phyloP scores from a whole-genome alignment of 148 eudicot species.

The Polygonum aviculare region DNA sequence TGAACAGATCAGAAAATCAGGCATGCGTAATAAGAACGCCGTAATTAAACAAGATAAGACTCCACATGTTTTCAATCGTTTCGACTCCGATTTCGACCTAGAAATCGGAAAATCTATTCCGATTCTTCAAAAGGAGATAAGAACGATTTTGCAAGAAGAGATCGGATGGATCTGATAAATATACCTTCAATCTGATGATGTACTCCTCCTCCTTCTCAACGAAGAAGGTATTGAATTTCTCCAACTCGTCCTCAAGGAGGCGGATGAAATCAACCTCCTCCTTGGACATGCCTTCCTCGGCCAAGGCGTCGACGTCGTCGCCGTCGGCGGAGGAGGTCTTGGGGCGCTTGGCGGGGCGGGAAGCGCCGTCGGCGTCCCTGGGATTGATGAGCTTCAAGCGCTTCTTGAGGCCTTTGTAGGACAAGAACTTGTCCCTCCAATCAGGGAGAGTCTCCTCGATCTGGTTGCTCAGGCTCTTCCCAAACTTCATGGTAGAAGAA shows the following conservation, averaged over 20 bases:
- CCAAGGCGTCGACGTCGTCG: conserved; percentile 9
- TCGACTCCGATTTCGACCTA: not conserved
- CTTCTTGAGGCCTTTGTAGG: conserved; percentile 85
- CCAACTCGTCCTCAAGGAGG: conserved; percentile 75
- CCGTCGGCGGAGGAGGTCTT: conserved; percentile 19
- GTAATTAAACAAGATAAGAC: not conserved
- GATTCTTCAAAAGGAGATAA: not conserved
- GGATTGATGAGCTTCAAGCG: conserved; percentile 65
- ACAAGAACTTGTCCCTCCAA: conserved; percentile 90
- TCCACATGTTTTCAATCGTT: not conserved
- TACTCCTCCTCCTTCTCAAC: conserved; percentile 95
- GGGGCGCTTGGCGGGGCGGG: conserved; percentile 37
- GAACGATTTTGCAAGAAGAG: not conserved
- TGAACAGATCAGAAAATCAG: not conserved
- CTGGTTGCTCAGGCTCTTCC: conserved; percentile 86
- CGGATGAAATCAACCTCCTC: conserved; percentile 61
- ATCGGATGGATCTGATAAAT: not conserved
- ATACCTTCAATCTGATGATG: conserved; percentile 83
- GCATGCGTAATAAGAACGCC: not conserved
- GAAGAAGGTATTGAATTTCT: conserved; percentile 79
- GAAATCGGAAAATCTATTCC: not conserved
- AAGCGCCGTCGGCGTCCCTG: conserved; percentile 14
- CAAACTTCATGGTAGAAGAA: conserved; percentile 60
- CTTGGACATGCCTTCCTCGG: conserved; percentile 35
- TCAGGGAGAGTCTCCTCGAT: conserved; percentile 92